Percentiles rank a stretch among this genome's conserved stretches.
Conservation (phyloP, 495 filamentous ascomycete genomes). For the Talaromyces liani region DNA sequence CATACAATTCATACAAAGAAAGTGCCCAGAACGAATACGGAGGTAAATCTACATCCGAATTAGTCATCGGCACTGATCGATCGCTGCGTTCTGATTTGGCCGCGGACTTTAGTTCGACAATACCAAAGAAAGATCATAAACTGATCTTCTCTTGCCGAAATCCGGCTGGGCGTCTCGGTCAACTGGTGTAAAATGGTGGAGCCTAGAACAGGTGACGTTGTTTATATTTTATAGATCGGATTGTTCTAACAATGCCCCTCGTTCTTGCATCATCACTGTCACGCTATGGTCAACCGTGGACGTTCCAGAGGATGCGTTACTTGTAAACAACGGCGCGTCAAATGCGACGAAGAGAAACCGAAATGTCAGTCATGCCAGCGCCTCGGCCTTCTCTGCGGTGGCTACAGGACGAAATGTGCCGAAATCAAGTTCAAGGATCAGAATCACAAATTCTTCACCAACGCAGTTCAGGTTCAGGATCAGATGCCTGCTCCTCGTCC, state of each 20-base stretch:
- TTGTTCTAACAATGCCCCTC: background rate
- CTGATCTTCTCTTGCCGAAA: background rate
- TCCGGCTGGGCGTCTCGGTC: background rate
- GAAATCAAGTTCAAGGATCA: background rate
- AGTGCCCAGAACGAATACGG: too few species aligned
- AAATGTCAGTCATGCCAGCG: background rate
- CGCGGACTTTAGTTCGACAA: background rate
- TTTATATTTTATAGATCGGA: background rate
- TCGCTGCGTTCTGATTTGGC: too few species aligned
- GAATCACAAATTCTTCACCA: background rate
- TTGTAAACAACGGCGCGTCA: constrained; percentile 23
- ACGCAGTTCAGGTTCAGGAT: background rate
- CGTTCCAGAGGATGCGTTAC: constrained; percentile 18
- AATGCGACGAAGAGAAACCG: constrained; percentile 1
- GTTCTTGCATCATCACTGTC: constrained; percentile 8
- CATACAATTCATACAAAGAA: too few species aligned
- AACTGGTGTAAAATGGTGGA: background rate
- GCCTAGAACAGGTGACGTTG: background rate
- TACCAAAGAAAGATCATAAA: background rate
- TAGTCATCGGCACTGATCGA: too few species aligned
- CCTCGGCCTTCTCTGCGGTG: background rate
- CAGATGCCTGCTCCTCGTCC: background rate
- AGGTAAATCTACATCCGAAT: too few species aligned
- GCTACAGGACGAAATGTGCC: background rate
- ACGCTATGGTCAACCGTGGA: constrained; percentile 15